A percentile compares a stretch with the other conserved stretches of the same genome.
Conservation (phyloP, 1,284 basidiomycete species). For the Malassezia obtusa region DNA sequence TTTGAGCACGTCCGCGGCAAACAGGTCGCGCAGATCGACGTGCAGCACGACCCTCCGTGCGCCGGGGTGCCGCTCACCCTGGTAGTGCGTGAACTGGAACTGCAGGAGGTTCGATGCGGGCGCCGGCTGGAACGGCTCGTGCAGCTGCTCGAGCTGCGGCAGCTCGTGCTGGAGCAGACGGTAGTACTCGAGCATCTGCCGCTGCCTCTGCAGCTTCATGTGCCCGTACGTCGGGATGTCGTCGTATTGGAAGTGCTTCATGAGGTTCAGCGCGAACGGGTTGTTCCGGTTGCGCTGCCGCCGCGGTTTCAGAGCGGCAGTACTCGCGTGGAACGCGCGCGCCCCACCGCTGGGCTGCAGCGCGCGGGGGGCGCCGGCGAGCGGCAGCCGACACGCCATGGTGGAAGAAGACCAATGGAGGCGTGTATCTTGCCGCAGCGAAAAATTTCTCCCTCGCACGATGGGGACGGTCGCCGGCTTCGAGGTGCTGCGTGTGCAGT, state of each 20-base stretch:
- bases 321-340: not conserved
- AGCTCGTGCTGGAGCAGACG: conserved; percentile 38
- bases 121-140: conserved; percentile 40
- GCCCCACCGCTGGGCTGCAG: not conserved
- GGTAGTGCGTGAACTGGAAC: conserved; percentile 47
- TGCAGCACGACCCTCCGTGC: conserved; percentile 46
- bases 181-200: conserved; percentile 34
- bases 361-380: not conserved
- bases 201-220: conserved; percentile 26
- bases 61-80: conserved; percentile 48
- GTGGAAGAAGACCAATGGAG: conserved; percentile 4
- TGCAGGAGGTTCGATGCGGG: conserved; percentile 20
- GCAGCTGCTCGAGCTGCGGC: conserved; percentile 39
- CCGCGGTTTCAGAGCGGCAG: conserved; percentile 21
- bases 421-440: conserved; percentile 8
- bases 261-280: conserved; percentile 28
- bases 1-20: conserved; percentile 21
- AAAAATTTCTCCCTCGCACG: not conserved
- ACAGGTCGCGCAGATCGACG: conserved; percentile 34
- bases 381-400: not conserved
- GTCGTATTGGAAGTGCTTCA: conserved; percentile 39
- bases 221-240: conserved; percentile 45
- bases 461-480: conserved; percentile 13
- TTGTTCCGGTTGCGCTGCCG: conserved; percentile 23
- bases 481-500: conserved; percentile 3